Conservation (phyloP, 2,329 filamentous ascomycete genomes). For the Fusarium austroafricanum region DNA sequence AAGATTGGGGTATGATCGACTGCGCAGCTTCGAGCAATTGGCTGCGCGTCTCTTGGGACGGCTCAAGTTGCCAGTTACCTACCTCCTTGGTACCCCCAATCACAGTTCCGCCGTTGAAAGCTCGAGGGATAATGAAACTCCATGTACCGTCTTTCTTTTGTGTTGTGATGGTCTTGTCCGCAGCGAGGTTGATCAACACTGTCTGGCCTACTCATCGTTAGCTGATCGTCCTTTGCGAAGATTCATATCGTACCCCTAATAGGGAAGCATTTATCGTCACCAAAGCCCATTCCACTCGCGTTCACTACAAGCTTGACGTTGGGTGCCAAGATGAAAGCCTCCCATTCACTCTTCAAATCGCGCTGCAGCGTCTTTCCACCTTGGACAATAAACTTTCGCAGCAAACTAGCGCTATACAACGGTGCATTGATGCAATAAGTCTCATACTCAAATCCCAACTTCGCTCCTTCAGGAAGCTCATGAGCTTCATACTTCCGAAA, state of each 20-base stretch:
- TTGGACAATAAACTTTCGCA: constrained; percentile 49
- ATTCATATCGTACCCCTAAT: constrained; percentile 44
- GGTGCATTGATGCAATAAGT: constrained; percentile 68
- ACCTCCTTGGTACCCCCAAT: constrained; percentile 75
- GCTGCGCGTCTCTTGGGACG: constrained; percentile 60
- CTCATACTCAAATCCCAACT: constrained; percentile 63
- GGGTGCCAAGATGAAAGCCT: constrained; percentile 44
- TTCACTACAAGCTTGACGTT: constrained; percentile 48
- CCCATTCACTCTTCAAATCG: constrained; percentile 49
- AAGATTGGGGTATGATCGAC: constrained; percentile 28
- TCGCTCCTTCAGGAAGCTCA: constrained; percentile 57
- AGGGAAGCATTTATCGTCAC: constrained; percentile 49
- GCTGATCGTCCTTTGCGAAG: accelerated
- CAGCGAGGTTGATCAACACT: constrained; percentile 53
- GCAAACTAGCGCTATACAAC: constrained; percentile 59
- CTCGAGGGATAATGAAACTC: constrained; percentile 72
- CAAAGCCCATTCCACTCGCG: constrained; percentile 51
- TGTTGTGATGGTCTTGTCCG: constrained; percentile 62
- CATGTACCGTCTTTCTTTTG: constrained; percentile 72
- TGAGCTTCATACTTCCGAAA: constrained; percentile 46
- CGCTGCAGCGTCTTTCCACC: constrained; percentile 47
- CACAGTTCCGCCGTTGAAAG: constrained; percentile 71
- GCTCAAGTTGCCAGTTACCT: constrained; percentile 64
- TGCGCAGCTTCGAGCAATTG: constrained; percentile 32
- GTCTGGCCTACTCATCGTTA: constrained; percentile 47